phyloP scores from a whole-genome alignment of 495 filamentous ascomycete genomes.

The Xylaria scruposa region DNA sequence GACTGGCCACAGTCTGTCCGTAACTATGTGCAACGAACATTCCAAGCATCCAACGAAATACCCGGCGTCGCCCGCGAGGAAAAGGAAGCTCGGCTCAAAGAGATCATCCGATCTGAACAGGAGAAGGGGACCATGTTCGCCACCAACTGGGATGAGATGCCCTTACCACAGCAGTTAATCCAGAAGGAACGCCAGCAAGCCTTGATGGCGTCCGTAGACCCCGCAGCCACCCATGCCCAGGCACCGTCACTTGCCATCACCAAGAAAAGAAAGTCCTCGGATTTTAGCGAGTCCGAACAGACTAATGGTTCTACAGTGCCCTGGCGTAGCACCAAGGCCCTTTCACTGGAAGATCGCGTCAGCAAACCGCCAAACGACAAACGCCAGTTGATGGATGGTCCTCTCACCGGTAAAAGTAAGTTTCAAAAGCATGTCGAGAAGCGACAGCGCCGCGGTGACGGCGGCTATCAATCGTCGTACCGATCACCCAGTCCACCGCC shows the following conservation, averaged over 20 bases:
- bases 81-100: constrained; percentile 83
- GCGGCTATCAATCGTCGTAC: constrained; percentile 66
- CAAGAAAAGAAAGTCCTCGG: constrained; percentile 86
- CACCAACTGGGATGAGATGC: constrained; percentile 82
- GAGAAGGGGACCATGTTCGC: constrained; percentile 69
- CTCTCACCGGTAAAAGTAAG: constrained; percentile 73
- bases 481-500: constrained; percentile 67
- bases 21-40: constrained; percentile 82
- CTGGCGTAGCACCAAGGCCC: constrained; percentile 74
- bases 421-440: constrained; percentile 86
- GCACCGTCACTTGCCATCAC: constrained; percentile 35
- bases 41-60: constrained; percentile 72
- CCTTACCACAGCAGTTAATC: constrained; percentile 88
- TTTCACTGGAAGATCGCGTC: constrained; percentile 78
- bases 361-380: constrained; percentile 65
- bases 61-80: constrained; percentile 68
- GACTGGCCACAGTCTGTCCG: constrained; percentile 80
- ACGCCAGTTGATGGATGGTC: constrained; percentile 55
- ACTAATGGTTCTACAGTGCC: constrained; percentile 58
- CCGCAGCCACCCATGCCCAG: constrained; percentile 20
- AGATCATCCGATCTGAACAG: constrained; percentile 81
- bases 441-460: constrained; percentile 84
- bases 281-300: constrained; percentile 54
- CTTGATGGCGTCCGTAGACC: constrained; percentile 34
- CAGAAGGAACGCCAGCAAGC: constrained; percentile 68